Base-by-base conservation (phyloP, 2,329 filamentous ascomycete genomes). In the Geosmithia flava region DNA sequence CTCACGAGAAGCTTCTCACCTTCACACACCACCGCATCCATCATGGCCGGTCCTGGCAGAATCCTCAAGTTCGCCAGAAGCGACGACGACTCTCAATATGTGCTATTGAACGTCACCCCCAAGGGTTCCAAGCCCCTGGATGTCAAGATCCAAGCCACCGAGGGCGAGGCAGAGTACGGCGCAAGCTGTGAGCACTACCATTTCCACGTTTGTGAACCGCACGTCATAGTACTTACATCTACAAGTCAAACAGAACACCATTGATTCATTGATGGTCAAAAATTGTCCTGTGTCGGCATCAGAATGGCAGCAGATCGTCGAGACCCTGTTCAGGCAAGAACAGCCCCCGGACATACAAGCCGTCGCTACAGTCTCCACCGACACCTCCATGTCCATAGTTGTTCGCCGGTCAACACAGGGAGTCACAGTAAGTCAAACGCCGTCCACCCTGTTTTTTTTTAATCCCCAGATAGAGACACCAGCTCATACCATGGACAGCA, bases 251-350 rank as follows among this genome's bases (percentile, higher is more conserved):
- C 78, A 83, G 50, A 72, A 71, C 54, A 69, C 68, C 39, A 63
- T 78, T 47, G 64, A 69, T 39, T 70, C 72, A 8, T 67, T 82
- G 45, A 76, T 72, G 53, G 65, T 70, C 23, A 69, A 71, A 55
- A 77, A 72, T 53, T 75, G 70, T 46, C 69, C 71, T n/a, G 74
- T 75, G 51, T 69, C 72, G 20, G 66, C 76, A 49, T 67, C 72
- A n/a, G 81, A 88, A 61, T 90, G 85, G 85, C 72, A 80, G 59
- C 57, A 63, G 15, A 74, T 84, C 46, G 63, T 90, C 17, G 65
- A 68, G 44, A 69, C 72, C 44, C 63, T 81, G 45, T 68, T 90
- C 33, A 67, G 79, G 10, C 66, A 73, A 47, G 66, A 70, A 42
- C 62, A 69, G 13, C 58, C 74, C 43, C 63, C 73, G 17, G 74